These are phyloP conservation scores for Actinomucor elegans DNA, from an alignment of 371 early-diverging fungal species.

Conservation along the genomic window DNA sequence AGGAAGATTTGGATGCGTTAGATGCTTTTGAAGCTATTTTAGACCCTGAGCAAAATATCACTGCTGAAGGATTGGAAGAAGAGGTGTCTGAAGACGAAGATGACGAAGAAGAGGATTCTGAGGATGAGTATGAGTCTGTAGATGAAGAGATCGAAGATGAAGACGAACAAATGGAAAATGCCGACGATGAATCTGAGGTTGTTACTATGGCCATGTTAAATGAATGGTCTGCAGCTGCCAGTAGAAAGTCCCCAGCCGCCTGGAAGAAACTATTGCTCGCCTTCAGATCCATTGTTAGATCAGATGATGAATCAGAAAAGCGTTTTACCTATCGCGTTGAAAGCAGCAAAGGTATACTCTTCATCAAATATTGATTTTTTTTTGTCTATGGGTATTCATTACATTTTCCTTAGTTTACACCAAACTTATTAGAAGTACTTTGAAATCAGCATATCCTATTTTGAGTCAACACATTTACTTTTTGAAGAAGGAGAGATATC, in stretches of 20 bases:
- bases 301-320: conserved; percentile 40
- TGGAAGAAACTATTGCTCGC: conserved; percentile 67
- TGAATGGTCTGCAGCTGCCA: conserved; percentile 36
- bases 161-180: conserved; percentile 20
- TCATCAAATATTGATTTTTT: too few species aligned
- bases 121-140: conserved; percentile 24
- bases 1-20: conserved; percentile 34
- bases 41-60: conserved; percentile 23
- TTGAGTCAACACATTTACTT: conserved; percentile 60
- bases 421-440: conserved; percentile 62
- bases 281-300: conserved; percentile 76
- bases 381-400: too few species aligned
- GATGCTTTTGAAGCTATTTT: conserved; percentile 35
- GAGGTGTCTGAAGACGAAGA: conserved; percentile 27
- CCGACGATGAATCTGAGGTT: conserved; percentile 16
- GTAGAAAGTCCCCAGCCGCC: conserved; percentile 29
- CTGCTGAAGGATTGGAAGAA: conserved; percentile 22
- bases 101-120: conserved; percentile 31
- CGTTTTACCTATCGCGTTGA: conserved; percentile 66
- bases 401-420: too few species aligned
- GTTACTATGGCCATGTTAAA: conserved; percentile 41
- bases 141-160: conserved; percentile 36
- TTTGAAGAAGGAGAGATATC: conserved; percentile 52
- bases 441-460: conserved; percentile 57
- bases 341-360: conserved; percentile 52